Evolutionary conservation across 345 rosid genomes (phyloP), one percentile per base, ranked within the genome.

Genomic region (Bretschneidera sinensis): DNA sequence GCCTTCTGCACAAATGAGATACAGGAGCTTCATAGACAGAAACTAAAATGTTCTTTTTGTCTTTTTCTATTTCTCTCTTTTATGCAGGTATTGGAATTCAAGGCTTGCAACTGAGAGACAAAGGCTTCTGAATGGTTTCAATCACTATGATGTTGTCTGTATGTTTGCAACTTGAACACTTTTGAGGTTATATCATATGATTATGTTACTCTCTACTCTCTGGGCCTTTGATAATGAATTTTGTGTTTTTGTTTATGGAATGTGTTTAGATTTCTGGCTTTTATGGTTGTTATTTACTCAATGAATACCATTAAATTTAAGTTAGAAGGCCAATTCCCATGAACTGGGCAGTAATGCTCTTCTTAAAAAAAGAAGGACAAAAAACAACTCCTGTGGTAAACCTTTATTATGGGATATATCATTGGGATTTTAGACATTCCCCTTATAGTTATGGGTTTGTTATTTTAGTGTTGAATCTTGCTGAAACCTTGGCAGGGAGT

Each of bases 21-120:
- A n/a, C n/a, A n/a, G n/a, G n/a, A n/a, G n/a, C n/a, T n/a, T n/a
- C n/a, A n/a, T n/a, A n/a, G n/a, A n/a, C n/a, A n/a, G n/a, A n/a
- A n/a, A n/a, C n/a, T n/a, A n/a, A n/a, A 8, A 25, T 43, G n/a
- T 43, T 43, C 43, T 60, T 43, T 57, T 14, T 24, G 62, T 48
- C 57, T n/a, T 33, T 4, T 21, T 25, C 15, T 20, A 23, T 65
- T 2, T 20, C 55, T 50, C 59, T 63, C 50, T n/a, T 19, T 9
- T 67, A 33, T 74, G 77, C 84, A 79, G 98, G 60, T 92, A 86
- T 76, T 92, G 98, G 98, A 92, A 84, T 75, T 89, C 98, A 13
- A 87, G 90, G 76, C 91, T 92, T 53, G 89, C 77, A 63, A 87
- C 89, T 51, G 97, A 92, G 69, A 82, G 98, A 76, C 98, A 76